Evolutionary conservation across 345 rosid species (phyloP), one percentile per base, ranked within the genome.

Genomic region (Eucalyptus pauciflora): DNA sequence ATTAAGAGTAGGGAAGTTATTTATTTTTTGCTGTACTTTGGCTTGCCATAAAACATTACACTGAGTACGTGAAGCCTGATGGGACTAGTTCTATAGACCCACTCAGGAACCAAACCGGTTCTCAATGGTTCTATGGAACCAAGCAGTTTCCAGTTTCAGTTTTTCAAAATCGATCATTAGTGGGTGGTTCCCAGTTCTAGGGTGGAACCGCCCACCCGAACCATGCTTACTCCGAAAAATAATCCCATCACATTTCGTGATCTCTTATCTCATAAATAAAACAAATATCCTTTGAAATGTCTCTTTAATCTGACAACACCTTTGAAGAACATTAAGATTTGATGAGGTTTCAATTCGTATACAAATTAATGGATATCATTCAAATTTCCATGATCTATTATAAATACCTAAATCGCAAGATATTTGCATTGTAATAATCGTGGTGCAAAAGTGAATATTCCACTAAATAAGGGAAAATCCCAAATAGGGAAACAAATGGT

Each of bases 61-160:
- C 0, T 52, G 2, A 52, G 58, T 52, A 18, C 2, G 24, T 52
- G 58, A 52, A 52, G 58, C 0, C 1, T 52, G 2, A 52, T 52
- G 58, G 5, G 10, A 52, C 2, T 52, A 1, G 4, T 52, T 52
- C 2, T 52, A 52, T 18, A 22, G 58, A 52, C 10, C 10, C 58
- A 52, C 58, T 7, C 0, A 1, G 4, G 10, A 52, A 52, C 4
- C 1, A 0, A 0, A 52, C 10, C 2, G 0, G 0, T 1, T 52
- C 10, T 52, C 58, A 18, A 52, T 52, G 10, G 10, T 52, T 52
- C 24, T 18, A 3, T 52, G 58, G 58, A 1, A 52, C 24, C 0
- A 18, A 4, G 58, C 4, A 7, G 0, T 52, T 52, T 52, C 58
- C 2, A 52, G 0, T 52, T 52, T 52, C 1, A 52, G 2, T 3